Conservation (phyloP, 2,329 filamentous ascomycete species). For the Aspergillus viridinutans region DNA sequence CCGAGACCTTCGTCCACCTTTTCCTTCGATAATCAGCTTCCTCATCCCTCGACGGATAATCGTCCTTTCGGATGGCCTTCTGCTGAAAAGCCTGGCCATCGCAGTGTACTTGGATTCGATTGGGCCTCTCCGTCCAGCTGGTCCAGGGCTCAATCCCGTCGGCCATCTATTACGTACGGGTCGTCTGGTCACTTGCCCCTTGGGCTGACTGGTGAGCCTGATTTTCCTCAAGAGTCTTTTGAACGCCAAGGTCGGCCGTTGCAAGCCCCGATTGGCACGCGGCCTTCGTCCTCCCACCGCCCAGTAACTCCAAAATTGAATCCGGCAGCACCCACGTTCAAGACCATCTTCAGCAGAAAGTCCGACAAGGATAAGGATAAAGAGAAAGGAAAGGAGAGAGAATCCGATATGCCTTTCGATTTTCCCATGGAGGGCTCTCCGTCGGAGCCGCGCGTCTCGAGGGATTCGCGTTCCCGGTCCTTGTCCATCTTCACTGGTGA, state of each 20-base stretch:
- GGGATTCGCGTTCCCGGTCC: slow-evolving; percentile 36
- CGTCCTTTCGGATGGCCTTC: slow-evolving; percentile 67
- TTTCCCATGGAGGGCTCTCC: slow-evolving; percentile 37
- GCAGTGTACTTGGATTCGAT: slow-evolving; percentile 50
- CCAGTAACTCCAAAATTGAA: slow-evolving; percentile 64
- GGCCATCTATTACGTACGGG: slow-evolving; percentile 74
- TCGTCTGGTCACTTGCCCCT: slow-evolving; percentile 62
- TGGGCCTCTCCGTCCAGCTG: slow-evolving; percentile 57
- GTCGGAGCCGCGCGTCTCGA: slow-evolving; percentile 42
- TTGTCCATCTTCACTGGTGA: slow-evolving; percentile 44
- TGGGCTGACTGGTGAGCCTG: slow-evolving; percentile 50
- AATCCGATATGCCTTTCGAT: slow-evolving; percentile 27
- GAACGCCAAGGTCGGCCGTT: slow-evolving; percentile 49
- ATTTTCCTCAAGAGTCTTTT: slow-evolving; percentile 45
- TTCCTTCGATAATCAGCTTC: slow-evolving; percentile 55
- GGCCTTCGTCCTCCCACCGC: slow-evolving; percentile 58
- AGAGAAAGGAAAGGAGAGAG: slow-evolving; percentile 32
- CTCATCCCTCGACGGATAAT: slow-evolving; percentile 74
- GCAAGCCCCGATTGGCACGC: slow-evolving; percentile 73
- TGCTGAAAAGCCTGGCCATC: slow-evolving; percentile 51
- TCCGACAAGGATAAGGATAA: slow-evolving; percentile 45
- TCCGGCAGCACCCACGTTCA: slow-evolving; percentile 84
- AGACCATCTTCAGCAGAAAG: slow-evolving; percentile 58
- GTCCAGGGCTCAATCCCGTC: slow-evolving; percentile 72
- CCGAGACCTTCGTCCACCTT: slow-evolving; percentile 51